A percentile compares a stretch with the other conserved stretches of the same genome.
These are phyloP conservation scores for Microdochium nivale DNA, from an alignment of 2,329 filamentous ascomycete species.

Conservation along the genomic window DNA sequence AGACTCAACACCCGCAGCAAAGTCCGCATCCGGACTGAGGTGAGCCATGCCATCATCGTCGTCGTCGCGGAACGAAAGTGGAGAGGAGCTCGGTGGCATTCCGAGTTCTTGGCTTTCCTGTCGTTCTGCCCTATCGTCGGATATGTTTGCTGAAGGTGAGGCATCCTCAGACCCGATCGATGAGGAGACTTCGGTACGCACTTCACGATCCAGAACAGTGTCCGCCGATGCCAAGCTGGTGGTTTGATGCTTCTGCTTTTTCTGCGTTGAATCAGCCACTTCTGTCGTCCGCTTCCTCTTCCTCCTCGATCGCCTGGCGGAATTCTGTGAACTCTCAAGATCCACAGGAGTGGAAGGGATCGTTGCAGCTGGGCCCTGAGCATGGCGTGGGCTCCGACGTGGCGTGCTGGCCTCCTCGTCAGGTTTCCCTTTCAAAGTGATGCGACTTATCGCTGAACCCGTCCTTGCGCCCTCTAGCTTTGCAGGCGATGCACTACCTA, in stretches of 20 bases:
- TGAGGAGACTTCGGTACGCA: conserved; percentile 5
- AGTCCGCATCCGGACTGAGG: conserved; percentile 6
- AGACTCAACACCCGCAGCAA: conserved; percentile 7
- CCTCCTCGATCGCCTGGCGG: conserved; percentile 10
- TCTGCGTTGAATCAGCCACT: conserved; percentile 11
- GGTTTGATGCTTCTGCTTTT: conserved; percentile 14
- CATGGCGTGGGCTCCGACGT: conserved; percentile 2
- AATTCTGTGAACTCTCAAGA: conserved; percentile 6
- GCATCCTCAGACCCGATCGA: conserved; percentile 1
- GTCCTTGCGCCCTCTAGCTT: conserved; percentile 8
- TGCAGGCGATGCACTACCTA: conserved; percentile 17
- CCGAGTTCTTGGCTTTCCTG: neutral
- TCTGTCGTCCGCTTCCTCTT: conserved; percentile 17
- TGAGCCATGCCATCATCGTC: neutral
- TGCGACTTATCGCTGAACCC: conserved; percentile 9
- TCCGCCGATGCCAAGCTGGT: conserved; percentile 8
- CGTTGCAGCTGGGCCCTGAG: neutral
- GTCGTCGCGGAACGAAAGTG: neutral
- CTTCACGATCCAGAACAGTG: conserved; percentile 10
- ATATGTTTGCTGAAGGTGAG: conserved; percentile 1
- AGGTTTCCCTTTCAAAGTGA: conserved; percentile 10
- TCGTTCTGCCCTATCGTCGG: neutral
- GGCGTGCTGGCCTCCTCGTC: conserved; percentile 5
- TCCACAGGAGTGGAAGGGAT: conserved; percentile 8
- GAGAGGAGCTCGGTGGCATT: neutral